Evolutionary conservation across 495 filamentous ascomycete genomes (phyloP), one percentile per base, ranked within the genome.

Genomic region (Xylaria sp.): DNA sequence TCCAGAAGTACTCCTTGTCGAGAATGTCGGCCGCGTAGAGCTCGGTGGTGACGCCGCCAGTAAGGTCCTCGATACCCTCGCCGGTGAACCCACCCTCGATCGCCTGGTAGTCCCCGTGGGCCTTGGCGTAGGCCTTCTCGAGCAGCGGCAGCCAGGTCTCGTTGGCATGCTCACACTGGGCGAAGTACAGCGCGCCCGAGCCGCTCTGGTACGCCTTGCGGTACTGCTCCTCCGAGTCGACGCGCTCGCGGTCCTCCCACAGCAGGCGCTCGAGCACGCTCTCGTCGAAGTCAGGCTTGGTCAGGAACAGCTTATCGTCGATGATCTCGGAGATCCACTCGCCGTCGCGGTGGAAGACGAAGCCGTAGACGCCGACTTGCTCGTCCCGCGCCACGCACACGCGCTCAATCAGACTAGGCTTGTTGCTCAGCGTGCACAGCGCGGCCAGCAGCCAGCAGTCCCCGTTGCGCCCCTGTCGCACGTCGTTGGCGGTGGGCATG

Each of bases 111-210:
- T 96, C 93, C 4, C 93, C 94, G 74, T 98, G 95, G 14, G 94
- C 94, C 79, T 98, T 98, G 57, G 95, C 95, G 80, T 96, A 98
- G 0, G 95, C 95, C 80, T 98, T 98, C 76, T 98, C 95, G 4
- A 98, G 87, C 58, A 98, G 81, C 1, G 95, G 95, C 33, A 98
- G 83, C 95, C 95, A 98, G 0, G 94, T 98, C 82, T 98, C 95
- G 76, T 97, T 95, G 31, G 89, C 85, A 75, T 94, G 89, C 73
- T 89, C 87, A 79, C 94, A 97, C 74, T 94, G 92, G 1, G 93
- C 93, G 82, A 97, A 97, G 73, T 93, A 94, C 7, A 98, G 78
- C 0, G 94, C 92, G 26, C 89, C 86, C 6, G 91, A 94, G 50
- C 82, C 83, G 37, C 88, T 91, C 78, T 97, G 94, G 79, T 90